Evolutionary conservation across 805 yeast species (phyloP).

Genomic region (Yarrowia yakushimensis): DNA sequence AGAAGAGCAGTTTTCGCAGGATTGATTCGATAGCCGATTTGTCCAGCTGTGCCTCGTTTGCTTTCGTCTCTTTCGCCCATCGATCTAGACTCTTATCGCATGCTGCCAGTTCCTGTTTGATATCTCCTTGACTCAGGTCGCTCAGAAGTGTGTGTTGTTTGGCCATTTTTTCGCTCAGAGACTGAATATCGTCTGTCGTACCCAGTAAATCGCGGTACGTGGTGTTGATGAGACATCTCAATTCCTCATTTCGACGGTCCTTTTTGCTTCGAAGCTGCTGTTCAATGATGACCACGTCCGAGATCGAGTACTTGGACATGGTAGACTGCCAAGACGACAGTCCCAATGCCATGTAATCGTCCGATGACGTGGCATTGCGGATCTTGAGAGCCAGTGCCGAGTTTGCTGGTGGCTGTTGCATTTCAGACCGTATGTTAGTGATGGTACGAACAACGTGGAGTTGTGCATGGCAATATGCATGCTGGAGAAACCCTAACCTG

Average conservation of each 20-base stretch:
- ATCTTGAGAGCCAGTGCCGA: constrained; percentile 18
- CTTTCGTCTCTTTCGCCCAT: background rate
- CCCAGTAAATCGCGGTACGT: constrained; percentile 7
- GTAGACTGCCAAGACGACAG: constrained; percentile 21
- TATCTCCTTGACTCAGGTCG: constrained; percentile 14
- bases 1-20: constrained; percentile 1
- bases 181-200: constrained; percentile 13
- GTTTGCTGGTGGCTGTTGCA: constrained; percentile 21
- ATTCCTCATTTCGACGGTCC: background rate
- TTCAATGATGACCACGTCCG: constrained; percentile 13
- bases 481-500: constrained; percentile 9
- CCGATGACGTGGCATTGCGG: constrained; percentile 4
- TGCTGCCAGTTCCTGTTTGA: background rate
- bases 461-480: background rate
- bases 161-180: constrained; percentile 13
- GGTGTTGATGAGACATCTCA: constrained; percentile 4
- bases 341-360: background rate
- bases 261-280: constrained; percentile 10
- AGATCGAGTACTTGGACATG: constrained; percentile 15
- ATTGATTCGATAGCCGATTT: constrained; percentile 1
- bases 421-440: background rate
- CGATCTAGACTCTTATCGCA: background rate
- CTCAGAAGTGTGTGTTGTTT: background rate
- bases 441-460: background rate
- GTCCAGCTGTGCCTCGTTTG: background rate